A percentile compares a stretch with the other conserved stretches of the same genome.
Conservation (phyloP, 2,329 filamentous ascomycete species). For the Pochonia chlamydosporia region DNA sequence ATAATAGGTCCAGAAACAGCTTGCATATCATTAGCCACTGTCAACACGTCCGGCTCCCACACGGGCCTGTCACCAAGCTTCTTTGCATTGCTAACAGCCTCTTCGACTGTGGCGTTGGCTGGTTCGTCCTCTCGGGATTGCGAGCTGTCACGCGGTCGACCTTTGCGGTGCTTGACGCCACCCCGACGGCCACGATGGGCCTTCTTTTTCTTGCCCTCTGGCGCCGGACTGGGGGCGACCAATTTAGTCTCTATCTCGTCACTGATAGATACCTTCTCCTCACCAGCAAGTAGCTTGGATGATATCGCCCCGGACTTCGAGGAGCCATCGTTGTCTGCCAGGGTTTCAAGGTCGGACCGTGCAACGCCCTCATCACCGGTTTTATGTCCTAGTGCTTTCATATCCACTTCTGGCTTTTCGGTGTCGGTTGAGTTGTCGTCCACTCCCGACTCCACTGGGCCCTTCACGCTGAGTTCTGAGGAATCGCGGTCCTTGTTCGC, state of each 20-base stretch:
- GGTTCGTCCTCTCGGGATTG: conserved; percentile 43
- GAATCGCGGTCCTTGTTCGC: background rate
- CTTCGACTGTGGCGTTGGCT: conserved; percentile 48
- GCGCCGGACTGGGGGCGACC: background rate
- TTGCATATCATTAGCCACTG: conserved; percentile 50
- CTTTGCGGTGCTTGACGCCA: conserved; percentile 61
- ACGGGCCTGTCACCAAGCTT: conserved; percentile 47
- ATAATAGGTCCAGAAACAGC: conserved; percentile 55
- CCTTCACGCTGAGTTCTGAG: background rate
- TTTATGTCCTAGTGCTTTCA: background rate
- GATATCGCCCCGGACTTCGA: background rate
- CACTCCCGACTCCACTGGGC: background rate
- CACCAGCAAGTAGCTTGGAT: background rate
- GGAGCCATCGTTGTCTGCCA: background rate
- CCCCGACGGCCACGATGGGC: conserved; percentile 66
- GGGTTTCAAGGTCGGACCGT: background rate
- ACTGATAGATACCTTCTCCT: conserved; percentile 1
- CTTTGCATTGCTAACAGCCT: conserved; percentile 54
- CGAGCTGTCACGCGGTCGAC: conserved; percentile 47
- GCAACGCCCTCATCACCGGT: background rate
- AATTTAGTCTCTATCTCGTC: background rate
- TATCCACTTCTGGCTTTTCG: background rate
- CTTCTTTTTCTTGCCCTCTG: conserved; percentile 55
- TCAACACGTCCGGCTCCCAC: conserved; percentile 58
- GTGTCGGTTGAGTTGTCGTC: background rate